These are phyloP conservation scores for Bacidia rubella DNA, from an alignment of 495 filamentous ascomycete genomes.

Conservation along the genomic window DNA sequence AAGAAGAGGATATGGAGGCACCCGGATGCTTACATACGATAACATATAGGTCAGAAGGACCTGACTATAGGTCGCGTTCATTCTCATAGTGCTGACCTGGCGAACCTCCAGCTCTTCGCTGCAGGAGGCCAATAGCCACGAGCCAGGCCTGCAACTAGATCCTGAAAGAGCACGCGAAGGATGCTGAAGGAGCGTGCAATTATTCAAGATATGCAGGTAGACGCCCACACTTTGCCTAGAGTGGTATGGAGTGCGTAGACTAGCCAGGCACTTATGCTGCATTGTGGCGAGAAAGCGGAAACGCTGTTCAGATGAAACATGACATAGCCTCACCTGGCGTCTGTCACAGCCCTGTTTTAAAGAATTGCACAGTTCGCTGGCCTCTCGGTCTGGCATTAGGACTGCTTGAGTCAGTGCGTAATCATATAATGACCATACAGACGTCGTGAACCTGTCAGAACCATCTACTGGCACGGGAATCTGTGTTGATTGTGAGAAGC, in stretches of 20 bases:
- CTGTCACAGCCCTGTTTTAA: neutral
- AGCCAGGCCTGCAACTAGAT: neutral
- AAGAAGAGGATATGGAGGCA: neutral
- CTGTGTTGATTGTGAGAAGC: too few species aligned
- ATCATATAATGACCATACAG: too few species aligned
- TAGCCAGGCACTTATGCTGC: neutral
- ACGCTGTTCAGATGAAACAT: neutral
- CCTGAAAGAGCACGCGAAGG: neutral
- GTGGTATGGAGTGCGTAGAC: neutral
- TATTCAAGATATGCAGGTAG: neutral
- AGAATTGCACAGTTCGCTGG: too few species aligned
- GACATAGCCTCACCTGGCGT: neutral
- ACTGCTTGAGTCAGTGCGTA: too few species aligned
- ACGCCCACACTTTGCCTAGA: neutral
- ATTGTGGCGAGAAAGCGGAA: too few species aligned
- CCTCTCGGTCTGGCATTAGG: too few species aligned
- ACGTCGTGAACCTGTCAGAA: too few species aligned
- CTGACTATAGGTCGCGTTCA: neutral
- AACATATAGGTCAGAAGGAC: neutral
- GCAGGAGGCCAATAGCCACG: neutral
- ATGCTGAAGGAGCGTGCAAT: neutral
- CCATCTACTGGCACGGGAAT: too few species aligned
- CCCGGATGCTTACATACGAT: neutral
- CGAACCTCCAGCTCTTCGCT: neutral
- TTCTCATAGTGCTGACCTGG: too few species aligned